Percentiles rank a stretch among this genome's conserved stretches.
These are phyloP conservation scores for Ophiostoma tasmaniense DNA, from an alignment of 2,329 filamentous ascomycete genomes.

Conservation along the genomic window DNA sequence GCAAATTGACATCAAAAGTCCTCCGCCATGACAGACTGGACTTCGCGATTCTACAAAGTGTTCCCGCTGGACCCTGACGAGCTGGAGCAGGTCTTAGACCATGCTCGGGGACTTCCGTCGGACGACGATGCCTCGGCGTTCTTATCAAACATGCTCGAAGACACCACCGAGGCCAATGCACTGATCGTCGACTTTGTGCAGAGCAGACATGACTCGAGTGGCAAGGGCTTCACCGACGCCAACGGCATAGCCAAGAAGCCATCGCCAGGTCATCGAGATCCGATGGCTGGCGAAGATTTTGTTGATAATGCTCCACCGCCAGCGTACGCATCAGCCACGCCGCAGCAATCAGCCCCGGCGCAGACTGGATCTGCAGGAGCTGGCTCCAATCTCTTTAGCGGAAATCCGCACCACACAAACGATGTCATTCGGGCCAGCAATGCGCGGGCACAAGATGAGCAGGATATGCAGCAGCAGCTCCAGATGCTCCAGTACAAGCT, in stretches of 20 bases:
- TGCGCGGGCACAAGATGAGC: constrained; percentile 19
- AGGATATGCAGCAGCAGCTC: constrained; percentile 36
- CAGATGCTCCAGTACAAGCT: constrained; percentile 33
- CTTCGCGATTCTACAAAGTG: constrained; percentile 8
- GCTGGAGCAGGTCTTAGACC: constrained; percentile 11
- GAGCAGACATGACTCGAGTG: neutral
- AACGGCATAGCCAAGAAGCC: neutral
- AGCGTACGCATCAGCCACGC: neutral
- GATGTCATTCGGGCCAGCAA: constrained; percentile 10
- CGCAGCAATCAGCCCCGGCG: neutral
- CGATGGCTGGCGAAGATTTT: neutral
- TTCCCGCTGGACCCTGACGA: constrained; percentile 16
- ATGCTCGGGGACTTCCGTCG: neutral
- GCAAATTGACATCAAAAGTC: neutral
- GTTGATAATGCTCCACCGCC: constrained; percentile 7
- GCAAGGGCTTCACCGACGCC: neutral
- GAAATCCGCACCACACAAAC: constrained; percentile 10
- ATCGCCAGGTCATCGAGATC: neutral
- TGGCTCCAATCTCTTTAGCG: neutral
- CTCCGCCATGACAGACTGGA: constrained; percentile 1
- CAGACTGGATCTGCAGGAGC: neutral
- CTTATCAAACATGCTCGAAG: constrained; percentile 13
- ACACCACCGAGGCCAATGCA: constrained; percentile 1
- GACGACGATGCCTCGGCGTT: constrained; percentile 12
- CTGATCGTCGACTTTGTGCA: constrained; percentile 16